Evolutionary conservation across 192 early-diverging fungal species (phyloP), one percentile per base, ranked within the genome.

Genomic region (Funneliformis geosporum): DNA sequence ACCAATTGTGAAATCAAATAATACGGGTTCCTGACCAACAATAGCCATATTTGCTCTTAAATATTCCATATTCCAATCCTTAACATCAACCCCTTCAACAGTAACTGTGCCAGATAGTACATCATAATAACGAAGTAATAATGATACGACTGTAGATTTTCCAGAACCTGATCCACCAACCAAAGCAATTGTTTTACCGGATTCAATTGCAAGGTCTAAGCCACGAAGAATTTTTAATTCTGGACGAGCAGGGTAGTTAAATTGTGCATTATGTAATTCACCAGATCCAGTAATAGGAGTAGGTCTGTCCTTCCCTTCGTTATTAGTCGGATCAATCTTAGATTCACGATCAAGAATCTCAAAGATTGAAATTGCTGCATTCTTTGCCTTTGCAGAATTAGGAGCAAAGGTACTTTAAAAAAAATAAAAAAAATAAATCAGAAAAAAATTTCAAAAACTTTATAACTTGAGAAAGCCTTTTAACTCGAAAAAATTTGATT

Each of bases 21-120:
- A 82, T 50, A 94, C 90, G 5, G 97, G 97, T 86, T 97, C 96
- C 83, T 98, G 97, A 28, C 92, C 92, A 12, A 98, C 97, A n/a
- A 98, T 84, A 21, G 95, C 93, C 87, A 96, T 84, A 76, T 89
- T 88, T 33, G 79, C 59, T 71, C 97, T 91, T 28, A 97, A 85
- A 55, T 91, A 88, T n/a, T 79, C 75, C 9, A 96, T 46, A 42
- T 90, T 87, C 87, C 92, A 93, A 64, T 89, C 79, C 8, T 84
- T 79, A 39, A 96, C 86, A 69, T 90, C 82, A 8, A 84, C 82
- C 64, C 82, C 82, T 71, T 96, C 92, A 59, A 95, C 82, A 9
- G 60, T 76, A 43, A 93, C 88, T n/a, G 55, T 43, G 25, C 96
- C 96, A 12, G 73, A 80, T 38, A 67, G 96, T 6, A 96, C 91